These are phyloP conservation scores for Scytalidium sp. DNA, from an alignment of 2,329 filamentous ascomycete genomes.

Conservation along the genomic window DNA sequence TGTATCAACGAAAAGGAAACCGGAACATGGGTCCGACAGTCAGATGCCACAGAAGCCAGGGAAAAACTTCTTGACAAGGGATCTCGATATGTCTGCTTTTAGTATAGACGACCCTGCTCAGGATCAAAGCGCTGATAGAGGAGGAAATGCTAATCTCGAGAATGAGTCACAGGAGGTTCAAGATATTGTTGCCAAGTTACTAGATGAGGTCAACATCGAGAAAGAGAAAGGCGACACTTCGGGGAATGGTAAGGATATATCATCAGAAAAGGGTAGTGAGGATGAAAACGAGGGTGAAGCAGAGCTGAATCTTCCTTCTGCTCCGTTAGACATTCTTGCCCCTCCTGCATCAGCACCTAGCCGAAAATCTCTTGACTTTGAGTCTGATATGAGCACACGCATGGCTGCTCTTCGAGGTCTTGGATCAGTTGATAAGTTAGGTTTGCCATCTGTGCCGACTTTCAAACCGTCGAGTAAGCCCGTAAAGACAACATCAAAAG, in stretches of 20 bases:
- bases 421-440: slow-evolving; percentile 14
- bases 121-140: slow-evolving; percentile 29
- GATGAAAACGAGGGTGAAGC: slow-evolving; percentile 1
- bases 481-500: slow-evolving; percentile 12
- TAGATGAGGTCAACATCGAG: slow-evolving; percentile 27
- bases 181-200: slow-evolving; percentile 24
- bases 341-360: slow-evolving; percentile 6
- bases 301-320: slow-evolving; percentile 13
- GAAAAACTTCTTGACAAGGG: slow-evolving; percentile 15
- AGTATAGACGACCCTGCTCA: slow-evolving; percentile 39
- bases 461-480: slow-evolving; percentile 19
- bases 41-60: background rate
- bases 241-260: background rate
- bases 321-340: slow-evolving; percentile 17
- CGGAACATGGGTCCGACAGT: slow-evolving; percentile 36
- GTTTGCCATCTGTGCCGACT: slow-evolving; percentile 27
- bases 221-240: slow-evolving; percentile 6
- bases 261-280: background rate
- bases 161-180: slow-evolving; percentile 25
- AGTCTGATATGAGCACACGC: slow-evolving; percentile 23
- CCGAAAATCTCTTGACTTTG: slow-evolving; percentile 22
- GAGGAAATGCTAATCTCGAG: slow-evolving; percentile 25
- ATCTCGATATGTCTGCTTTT: slow-evolving; percentile 28
- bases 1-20: slow-evolving; percentile 16
- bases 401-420: slow-evolving; percentile 23